A percentile compares a stretch with the other conserved stretches of the same genome.
These are phyloP conservation scores for Solanum hybrid DNA, from an alignment of 305 asterid genomes.

Conservation along the genomic window DNA sequence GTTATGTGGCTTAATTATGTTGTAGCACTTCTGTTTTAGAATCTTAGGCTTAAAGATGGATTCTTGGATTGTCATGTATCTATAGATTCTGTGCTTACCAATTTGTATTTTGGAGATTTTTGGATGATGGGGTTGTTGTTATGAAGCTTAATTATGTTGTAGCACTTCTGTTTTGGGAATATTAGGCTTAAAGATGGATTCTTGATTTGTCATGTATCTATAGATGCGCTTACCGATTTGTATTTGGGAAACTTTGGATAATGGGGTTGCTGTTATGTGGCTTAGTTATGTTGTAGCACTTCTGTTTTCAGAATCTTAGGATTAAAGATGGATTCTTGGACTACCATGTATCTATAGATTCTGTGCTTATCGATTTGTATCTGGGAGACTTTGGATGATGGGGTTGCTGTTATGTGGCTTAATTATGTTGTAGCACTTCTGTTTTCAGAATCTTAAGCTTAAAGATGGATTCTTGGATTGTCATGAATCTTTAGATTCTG, in stretches of 20 bases:
- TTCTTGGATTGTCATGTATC: neutral
- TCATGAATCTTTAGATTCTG: neutral
- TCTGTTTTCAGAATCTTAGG: no score
- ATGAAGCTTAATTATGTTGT: neutral
- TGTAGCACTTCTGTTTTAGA: neutral
- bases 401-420: neutral
- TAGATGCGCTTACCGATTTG: neutral
- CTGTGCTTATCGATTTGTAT: neutral
- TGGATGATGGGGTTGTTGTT: neutral
- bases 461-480: neutral
- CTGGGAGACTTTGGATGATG: neutral
- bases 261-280: neutral
- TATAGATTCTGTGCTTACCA: neutral
- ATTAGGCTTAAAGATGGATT: neutral
- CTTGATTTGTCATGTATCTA: neutral
- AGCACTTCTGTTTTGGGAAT: neutral
- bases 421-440: neutral
- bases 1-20: neutral
- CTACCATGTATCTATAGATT: neutral
- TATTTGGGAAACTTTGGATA: neutral
- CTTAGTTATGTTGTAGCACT: neutral
- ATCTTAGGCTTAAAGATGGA: neutral
- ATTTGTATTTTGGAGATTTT: neutral
- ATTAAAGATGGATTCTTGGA: neutral
- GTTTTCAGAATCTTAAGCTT: no score